phyloP scores from a whole-genome alignment of 345 rosid species.

The Syzygium aqueum region DNA sequence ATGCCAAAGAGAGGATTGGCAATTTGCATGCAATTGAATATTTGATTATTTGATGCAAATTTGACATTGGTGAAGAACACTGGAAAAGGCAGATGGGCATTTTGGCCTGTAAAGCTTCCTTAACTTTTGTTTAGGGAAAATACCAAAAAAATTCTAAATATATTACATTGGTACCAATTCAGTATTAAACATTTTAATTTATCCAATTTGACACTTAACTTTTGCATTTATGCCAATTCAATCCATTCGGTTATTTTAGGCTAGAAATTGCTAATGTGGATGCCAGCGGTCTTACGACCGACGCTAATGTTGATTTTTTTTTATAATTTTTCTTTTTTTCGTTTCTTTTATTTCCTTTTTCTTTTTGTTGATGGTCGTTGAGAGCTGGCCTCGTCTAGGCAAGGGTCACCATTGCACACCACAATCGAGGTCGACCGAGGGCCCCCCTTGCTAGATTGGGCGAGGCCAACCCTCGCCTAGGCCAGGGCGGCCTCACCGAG shows the following conservation, averaged over 20 bases:
- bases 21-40: background rate
- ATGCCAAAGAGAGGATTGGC: background rate
- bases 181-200: no score
- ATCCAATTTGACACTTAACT: rapidly evolving
- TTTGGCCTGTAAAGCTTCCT: background rate
- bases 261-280: rapidly evolving
- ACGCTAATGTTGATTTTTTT: rapidly evolving
- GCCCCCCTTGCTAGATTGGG: background rate
- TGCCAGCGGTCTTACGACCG: rapidly evolving
- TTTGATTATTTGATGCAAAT: background rate
- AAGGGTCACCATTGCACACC: no score
- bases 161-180: no score
- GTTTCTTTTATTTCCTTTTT: no score
- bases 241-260: background rate
- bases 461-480: background rate
- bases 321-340: no score
- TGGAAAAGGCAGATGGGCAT: background rate
- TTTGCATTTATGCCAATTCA: no score
- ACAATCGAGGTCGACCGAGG: background rate
- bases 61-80: background rate
- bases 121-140: background rate
- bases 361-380: no score
- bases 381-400: background rate
- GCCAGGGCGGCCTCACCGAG: background rate
- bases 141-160: no score